Evolutionary conservation across 2,329 filamentous ascomycete genomes (phyloP).

Genomic region (Dryadomyces quercivorus): DNA sequence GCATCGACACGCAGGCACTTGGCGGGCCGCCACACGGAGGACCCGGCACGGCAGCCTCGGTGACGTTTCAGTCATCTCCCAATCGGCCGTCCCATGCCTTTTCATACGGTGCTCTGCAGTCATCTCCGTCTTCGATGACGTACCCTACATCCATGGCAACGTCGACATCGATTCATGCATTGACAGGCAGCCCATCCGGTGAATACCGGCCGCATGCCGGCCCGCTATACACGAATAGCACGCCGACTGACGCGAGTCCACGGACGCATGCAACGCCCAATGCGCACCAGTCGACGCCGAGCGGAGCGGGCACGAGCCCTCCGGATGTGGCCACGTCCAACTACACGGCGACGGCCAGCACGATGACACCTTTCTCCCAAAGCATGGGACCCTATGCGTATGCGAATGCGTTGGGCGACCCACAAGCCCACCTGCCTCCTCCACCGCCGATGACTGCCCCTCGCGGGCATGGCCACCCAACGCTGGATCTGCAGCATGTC

Average conservation of each 20-base stretch:
- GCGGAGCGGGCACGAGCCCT: conserved; percentile 8
- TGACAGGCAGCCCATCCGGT: conserved; percentile 5
- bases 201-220: conserved; percentile 9
- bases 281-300: conserved; percentile 7
- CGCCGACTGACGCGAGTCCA: conserved; percentile 8
- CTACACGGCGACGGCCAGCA: conserved; percentile 7
- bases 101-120: conserved; percentile 7
- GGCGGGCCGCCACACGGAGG: background rate
- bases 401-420: conserved; percentile 3
- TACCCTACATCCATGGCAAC: conserved; percentile 8
- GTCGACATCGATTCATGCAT: conserved; percentile 5
- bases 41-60: conserved; percentile 1
- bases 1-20: conserved; percentile 8
- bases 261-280: conserved; percentile 11
- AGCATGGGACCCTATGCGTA: conserved; percentile 8
- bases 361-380: conserved; percentile 6
- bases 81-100: conserved; percentile 10
- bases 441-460: background rate
- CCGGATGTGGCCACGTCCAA: conserved; percentile 6
- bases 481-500: background rate
- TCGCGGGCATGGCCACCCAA: background rate
- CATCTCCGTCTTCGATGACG: conserved; percentile 8
- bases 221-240: conserved; percentile 5
- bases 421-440: background rate
- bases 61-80: conserved; percentile 8